Evolutionary conservation across 208 protist genomes (phyloP), one percentile per base, ranked within the genome.

Genomic region (Trypanosoma scelopori): DNA sequence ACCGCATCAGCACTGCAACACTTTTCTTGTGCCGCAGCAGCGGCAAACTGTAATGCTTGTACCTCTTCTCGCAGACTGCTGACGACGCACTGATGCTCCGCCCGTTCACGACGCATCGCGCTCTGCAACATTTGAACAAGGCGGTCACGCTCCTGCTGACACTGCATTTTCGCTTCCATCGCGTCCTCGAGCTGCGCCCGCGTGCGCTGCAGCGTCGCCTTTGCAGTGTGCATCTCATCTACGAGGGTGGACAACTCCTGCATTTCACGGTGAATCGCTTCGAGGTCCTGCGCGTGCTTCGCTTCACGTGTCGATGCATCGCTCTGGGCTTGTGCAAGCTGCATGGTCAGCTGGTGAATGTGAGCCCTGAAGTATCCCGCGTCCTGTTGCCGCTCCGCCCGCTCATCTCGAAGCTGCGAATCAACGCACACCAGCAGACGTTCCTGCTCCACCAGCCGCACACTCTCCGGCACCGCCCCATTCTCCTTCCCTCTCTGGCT

Each of bases 251-350:
- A 63, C 7, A 71, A 43, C 41, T 63, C 66, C 2, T 55, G 39
- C 57, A 71, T 71, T 65, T 71, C 66, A 20, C 27, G 49, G 12
- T 65, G 66, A 47, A 71, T 59, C 20, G 7, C 42, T 1, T 55
- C 47, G 28, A 71, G 57, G 23, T 71, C 66, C 25, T 52, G 42
- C 11, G 57, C 41, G 50, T 71, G 50, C 27, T 45, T 56, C 5
- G 4, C 13, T 49, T 71, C 66, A 39, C 50, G 50, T 27, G 20
- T 1, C 25, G n/a, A 22, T 1, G 57, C 66, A 11, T 57, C 66
- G 1, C 28, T 47, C 22, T 51, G 56, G 5, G 66, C 37, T 39
- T 63, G 1, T 9, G 30, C 2, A 18, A 71, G 49, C 41, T 71
- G 56, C 16, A 47, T 25, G 9, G 37, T 65, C 15, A 71, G 50